Evolutionary conservation across 148 eudicot species (phyloP).

Genomic region (Vaccinium darrowii): DNA sequence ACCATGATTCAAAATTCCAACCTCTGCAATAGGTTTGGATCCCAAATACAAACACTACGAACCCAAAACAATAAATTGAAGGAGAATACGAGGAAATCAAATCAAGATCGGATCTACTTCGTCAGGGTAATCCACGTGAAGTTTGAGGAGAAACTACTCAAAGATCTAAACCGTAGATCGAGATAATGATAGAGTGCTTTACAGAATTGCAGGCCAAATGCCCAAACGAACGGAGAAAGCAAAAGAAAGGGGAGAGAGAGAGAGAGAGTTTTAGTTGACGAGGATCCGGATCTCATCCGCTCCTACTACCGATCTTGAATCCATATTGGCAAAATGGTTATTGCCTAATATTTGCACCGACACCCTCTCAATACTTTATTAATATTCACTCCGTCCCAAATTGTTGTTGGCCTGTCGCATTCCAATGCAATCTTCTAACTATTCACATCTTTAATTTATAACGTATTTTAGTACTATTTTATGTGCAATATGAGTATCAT

Average conservation of each 20-base stretch:
- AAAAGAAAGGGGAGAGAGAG: neutral
- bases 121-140: neutral
- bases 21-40: neutral
- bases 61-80: neutral
- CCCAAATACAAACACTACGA: neutral
- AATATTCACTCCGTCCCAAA: no score
- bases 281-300: neutral
- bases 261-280: neutral
- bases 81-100: neutral
- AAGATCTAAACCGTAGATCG: neutral
- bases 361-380: neutral
- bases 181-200: neutral
- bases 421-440: no score
- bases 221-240: neutral
- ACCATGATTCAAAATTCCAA: constrained; percentile 1
- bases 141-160: neutral
- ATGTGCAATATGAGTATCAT: no score
- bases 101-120: neutral
- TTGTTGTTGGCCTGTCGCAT: no score
- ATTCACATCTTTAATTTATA: no score
- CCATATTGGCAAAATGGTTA: neutral
- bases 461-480: no score
- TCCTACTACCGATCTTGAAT: neutral
- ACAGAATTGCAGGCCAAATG: neutral
- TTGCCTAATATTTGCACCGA: neutral